Base-by-base conservation (phyloP, 2,329 filamentous ascomycete genomes). In the Rhynchosporium agropyri region DNA sequence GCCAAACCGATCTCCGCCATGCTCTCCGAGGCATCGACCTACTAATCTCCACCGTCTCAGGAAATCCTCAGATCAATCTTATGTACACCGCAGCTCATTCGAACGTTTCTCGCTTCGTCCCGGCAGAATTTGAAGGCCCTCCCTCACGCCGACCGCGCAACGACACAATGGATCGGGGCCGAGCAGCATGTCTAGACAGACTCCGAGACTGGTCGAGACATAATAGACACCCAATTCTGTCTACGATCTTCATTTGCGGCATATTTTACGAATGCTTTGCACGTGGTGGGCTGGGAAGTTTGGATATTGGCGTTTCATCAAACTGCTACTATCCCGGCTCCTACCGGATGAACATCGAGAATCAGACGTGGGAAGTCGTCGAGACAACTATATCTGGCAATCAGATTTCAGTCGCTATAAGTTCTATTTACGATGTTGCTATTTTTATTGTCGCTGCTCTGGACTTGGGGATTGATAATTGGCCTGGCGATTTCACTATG, bases 211-310 rank as follows among this genome's bases (percentile, higher is more conserved):
- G 84, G 74, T 75, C 79, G 13, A 73, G 77, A 4, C 76, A 78
- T 2, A 73, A 69, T 48, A 76, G 78, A 1, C 75, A 80, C 63
- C 76, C 79, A 50, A 89, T 92, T 77, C 81, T 83, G 48, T 90
- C 83, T 65, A 91, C 89, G 0, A 79, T 87, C 31, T 92, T 92
- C 74, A 84, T 86, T 0, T 92, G 90, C 69, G 90, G 90, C 26
- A 76, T 92, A 36, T 85, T 92, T 67, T 92, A 91, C 79, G 89
- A 92, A 72, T 80, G 89, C 0, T 92, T 92, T 70, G 85, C 84
- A 26, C 86, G 86, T 0, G 85, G 84, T 3, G 90, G 90, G 0
- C 80, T 92, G 63, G 79, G 79, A 12, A 77, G 79, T 20, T 80
- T 85, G 60, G 78, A 81, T 40, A 86, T 92, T 53, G 88, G 88